phyloP scores from a whole-genome alignment of 2,329 filamentous ascomycete species.

The Leptoxyphium fumago region DNA sequence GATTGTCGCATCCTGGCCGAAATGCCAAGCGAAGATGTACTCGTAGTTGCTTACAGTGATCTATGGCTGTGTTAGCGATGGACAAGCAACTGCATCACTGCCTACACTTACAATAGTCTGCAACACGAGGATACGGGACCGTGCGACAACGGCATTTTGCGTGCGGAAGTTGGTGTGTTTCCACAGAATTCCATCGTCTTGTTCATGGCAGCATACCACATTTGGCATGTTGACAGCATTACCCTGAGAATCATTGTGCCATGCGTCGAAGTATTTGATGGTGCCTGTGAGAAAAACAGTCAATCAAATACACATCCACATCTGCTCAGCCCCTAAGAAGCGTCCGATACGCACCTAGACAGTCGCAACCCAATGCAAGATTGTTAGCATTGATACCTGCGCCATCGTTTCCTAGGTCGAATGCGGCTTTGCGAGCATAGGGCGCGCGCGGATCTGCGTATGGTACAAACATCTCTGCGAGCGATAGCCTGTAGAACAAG shows the following conservation, averaged over 20 bases:
- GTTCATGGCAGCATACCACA: constrained; percentile 49
- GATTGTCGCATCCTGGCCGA: constrained; percentile 51
- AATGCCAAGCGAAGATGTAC: constrained; percentile 50
- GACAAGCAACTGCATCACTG: too few species aligned
- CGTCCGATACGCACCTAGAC: constrained; percentile 34
- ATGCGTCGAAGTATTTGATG: constrained; percentile 40
- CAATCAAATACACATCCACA: too few species aligned
- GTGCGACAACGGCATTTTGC: constrained; percentile 44
- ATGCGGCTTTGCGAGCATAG: constrained; percentile 55
- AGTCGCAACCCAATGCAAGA: constrained; percentile 51
- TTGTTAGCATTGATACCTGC: constrained; percentile 55
- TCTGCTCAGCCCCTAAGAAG: neutral
- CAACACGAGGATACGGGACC: constrained; percentile 48
- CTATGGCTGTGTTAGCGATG: too few species aligned
- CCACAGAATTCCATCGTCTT: constrained; percentile 55
- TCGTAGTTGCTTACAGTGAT: constrained; percentile 56
- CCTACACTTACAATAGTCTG: constrained; percentile 38
- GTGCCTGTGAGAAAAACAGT: neutral
- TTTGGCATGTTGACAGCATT: constrained; percentile 39
- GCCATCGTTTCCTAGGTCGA: constrained; percentile 57
- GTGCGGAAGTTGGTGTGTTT: constrained; percentile 59
- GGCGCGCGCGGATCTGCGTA: constrained; percentile 52
- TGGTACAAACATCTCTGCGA: constrained; percentile 48
- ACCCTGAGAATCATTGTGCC: constrained; percentile 40
- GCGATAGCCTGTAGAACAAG: constrained; percentile 50